phyloP scores from a whole-genome alignment of 192 early-diverging fungal species.

The Coemansia sp. region DNA sequence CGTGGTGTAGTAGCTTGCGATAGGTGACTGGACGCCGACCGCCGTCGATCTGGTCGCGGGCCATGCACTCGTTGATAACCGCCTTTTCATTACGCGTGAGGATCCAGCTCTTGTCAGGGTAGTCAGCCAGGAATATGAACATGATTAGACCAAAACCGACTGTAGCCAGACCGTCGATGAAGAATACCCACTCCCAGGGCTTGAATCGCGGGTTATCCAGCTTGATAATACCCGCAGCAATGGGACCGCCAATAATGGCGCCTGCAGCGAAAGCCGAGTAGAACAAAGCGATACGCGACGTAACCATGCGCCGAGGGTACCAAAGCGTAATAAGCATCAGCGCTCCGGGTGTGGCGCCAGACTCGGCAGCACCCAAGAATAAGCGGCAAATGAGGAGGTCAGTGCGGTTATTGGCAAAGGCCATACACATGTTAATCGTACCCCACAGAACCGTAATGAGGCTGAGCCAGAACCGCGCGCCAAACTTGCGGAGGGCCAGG shows the following conservation, averaged over 20 bases:
- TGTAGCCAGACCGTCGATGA: constrained; percentile 48
- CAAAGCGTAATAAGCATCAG: constrained; percentile 52
- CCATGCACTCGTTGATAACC: constrained; percentile 34
- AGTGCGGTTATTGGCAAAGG: constrained; percentile 50
- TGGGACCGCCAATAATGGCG: constrained; percentile 45
- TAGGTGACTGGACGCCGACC: constrained; percentile 37
- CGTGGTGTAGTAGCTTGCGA: constrained; percentile 22
- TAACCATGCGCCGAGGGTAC: constrained; percentile 55
- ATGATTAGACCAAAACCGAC: constrained; percentile 39
- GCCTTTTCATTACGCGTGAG: constrained; percentile 35
- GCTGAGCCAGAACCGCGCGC: constrained; percentile 51
- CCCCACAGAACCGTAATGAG: constrained; percentile 54
- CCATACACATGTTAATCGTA: constrained; percentile 56
- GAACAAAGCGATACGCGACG: constrained; percentile 45
- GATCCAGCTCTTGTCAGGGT: constrained; percentile 48
- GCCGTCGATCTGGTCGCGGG: constrained; percentile 34
- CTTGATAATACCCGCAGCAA: constrained; percentile 49
- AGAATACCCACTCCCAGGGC: constrained; percentile 55
- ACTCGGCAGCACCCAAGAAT: constrained; percentile 52
- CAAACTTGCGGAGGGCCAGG: constrained; percentile 48
- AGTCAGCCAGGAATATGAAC: constrained; percentile 43
- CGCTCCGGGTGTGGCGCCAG: constrained; percentile 47
- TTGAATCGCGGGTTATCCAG: constrained; percentile 35
- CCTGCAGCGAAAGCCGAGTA: constrained; percentile 49
- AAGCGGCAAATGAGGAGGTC: constrained; percentile 45